Percentiles rank a stretch among this genome's conserved stretches.
Conservation (phyloP, 257 asterid species). For the Solanum chaucha region DNA sequence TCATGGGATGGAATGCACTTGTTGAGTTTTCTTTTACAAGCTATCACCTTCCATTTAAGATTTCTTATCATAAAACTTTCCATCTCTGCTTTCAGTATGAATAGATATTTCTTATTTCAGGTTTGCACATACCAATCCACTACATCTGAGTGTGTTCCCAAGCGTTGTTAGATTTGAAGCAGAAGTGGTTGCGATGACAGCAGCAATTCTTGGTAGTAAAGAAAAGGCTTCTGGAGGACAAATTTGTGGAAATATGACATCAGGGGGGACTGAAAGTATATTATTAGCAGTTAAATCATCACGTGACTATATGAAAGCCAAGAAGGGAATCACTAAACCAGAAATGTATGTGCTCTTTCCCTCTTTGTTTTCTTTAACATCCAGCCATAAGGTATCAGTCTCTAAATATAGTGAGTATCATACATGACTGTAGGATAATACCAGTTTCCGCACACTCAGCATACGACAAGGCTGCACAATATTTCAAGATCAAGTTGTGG, state of each 20-base stretch:
- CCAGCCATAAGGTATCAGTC: background rate
- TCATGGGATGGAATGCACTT: background rate
- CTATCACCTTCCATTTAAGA: background rate
- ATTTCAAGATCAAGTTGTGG: slow-evolving; percentile 90
- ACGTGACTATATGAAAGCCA: slow-evolving; percentile 83
- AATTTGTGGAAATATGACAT: slow-evolving; percentile 97
- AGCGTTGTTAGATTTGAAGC: slow-evolving; percentile 89
- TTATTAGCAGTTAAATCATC: slow-evolving; percentile 84
- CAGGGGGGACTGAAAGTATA: slow-evolving; percentile 99
- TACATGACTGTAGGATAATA: slow-evolving; percentile 62
- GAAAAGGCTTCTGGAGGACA: slow-evolving; percentile 77
- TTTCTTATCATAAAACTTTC: background rate
- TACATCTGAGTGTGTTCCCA: slow-evolving; percentile 86
- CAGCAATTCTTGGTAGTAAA: slow-evolving; percentile 84
- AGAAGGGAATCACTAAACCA: slow-evolving; percentile 74
- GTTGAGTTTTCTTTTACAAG: background rate
- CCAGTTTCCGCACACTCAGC: slow-evolving; percentile 99
- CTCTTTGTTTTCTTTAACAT: background rate
- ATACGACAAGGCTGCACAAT: slow-evolving; percentile 96
- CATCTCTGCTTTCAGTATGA: background rate
- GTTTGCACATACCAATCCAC: slow-evolving; percentile 97
- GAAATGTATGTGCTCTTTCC: slow-evolving; percentile 59
- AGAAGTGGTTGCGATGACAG: slow-evolving; percentile 94
- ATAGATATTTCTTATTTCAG: slow-evolving; percentile 28
- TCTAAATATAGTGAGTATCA: slow-evolving; percentile 11